Evolutionary conservation across 169 alveolate species (phyloP).

Genomic region (Plasmodium cynomolgi): DNA sequence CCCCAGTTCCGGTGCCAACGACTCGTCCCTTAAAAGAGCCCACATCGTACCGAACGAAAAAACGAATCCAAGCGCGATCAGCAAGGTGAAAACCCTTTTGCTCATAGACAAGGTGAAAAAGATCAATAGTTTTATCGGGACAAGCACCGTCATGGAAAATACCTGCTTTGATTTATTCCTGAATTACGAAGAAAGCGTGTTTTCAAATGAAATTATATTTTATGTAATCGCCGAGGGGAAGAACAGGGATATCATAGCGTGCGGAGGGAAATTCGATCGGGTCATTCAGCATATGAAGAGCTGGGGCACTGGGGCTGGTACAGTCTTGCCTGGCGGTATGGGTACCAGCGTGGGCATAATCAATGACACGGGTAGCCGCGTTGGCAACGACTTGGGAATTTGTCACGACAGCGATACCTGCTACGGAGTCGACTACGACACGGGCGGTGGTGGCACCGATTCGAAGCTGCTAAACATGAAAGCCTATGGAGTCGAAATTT

Average conservation of each 20-base stretch:
- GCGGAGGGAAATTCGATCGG: constrained; percentile 60
- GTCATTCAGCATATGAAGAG: constrained; percentile 27
- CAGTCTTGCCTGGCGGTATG: too few species aligned
- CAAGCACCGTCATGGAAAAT: constrained; percentile 40
- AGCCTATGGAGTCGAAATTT: constrained; percentile 69
- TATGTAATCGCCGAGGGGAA: constrained; percentile 61
- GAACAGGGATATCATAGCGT: constrained; percentile 67
- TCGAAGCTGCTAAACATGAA: constrained; percentile 10
- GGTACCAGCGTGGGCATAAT: neutral
- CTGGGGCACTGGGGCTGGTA: neutral
- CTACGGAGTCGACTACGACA: neutral
- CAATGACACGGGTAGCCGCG: neutral
- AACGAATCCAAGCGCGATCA: neutral
- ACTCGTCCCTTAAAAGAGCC: neutral
- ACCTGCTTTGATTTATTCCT: constrained; percentile 59
- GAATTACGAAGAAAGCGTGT: constrained; percentile 64
- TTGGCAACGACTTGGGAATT: neutral
- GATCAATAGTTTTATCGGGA: constrained; percentile 61
- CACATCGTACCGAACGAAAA: neutral
- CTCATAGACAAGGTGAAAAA: constrained; percentile 54
- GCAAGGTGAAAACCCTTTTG: constrained; percentile 13
- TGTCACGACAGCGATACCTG: neutral
- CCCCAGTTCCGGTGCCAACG: neutral
- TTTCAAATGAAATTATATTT: constrained; percentile 64
- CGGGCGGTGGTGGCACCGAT: neutral